Base-by-base conservation (phyloP, 208 protist genomes). In the Crithidia expoeki region DNA sequence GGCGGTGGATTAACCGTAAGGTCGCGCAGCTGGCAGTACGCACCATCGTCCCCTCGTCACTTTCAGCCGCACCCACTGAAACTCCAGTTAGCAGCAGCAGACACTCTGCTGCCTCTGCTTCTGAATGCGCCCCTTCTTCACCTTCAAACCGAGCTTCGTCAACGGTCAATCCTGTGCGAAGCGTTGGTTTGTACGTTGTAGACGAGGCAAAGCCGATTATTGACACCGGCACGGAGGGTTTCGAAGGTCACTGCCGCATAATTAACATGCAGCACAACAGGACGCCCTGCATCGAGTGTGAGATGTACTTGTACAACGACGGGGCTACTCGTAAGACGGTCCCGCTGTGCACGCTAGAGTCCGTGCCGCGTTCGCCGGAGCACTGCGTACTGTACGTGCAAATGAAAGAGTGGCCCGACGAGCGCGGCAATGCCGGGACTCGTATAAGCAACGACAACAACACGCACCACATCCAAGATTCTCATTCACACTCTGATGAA, bases 171-270 rank as follows among this genome's bases (percentile, higher is more conserved):
- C 34, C 11, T 9, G 50, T 72, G 44, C 38, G 50, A 10, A 28
- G 21, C 28, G 44, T 70, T 16, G 62, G 67, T 11, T 47, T 67
- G 4, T 70, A n/a, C 49, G 38, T 60, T 5, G 81, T 95, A 11
- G 49, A 36, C 5, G 44, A 72, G 7, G 82, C 83, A 0, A 98
- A 98, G 62, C 98, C 98, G 25, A 82, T 99, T 30, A 92, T 99
- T 51, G 99, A 99, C 78, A 97, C 97, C 36, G 99, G 98, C 55
- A 99, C 98, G 14, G 98, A 99, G 66, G 98, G 97, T 12, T 99
- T 99, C 72, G 93, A 98, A 74, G 98, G 97, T 21, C 97, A 99
- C 70, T 95, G 89, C 30, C 87, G 97, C 17, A 72, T 99, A 21
- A 96, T 99, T 49, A 40, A 94, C 32, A 77, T 98, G 27, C 58